Base-by-base conservation (phyloP, 192 early-diverging fungal genomes). In the Linderina pennispora region DNA sequence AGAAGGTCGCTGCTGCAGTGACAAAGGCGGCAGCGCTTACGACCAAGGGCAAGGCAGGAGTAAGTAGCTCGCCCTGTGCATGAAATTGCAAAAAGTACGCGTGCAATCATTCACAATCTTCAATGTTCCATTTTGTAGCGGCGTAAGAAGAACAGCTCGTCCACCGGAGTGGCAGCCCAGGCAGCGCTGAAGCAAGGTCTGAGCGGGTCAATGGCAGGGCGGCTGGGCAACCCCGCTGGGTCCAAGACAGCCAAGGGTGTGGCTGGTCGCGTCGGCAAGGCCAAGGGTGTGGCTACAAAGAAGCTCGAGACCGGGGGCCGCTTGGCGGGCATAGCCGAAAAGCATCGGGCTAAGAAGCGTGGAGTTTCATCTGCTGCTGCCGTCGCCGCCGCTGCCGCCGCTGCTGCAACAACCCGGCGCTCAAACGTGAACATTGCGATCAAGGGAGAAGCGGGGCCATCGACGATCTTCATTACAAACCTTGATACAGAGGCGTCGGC, bases 401-500 rank as follows among this genome's bases (percentile, higher is more conserved):
- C n/a, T n/a, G n/a, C n/a, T n/a, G n/a, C n/a, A n/a, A n/a, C n/a
- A n/a, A n/a, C n/a, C n/a, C n/a, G n/a, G n/a, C 23, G 43, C 47
- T 23, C 45, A 23, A 39, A 28, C 33, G 23, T 49, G 6, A 53
- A 51, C 18, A 58, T 75, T 15, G 51, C 54, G 17, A 67, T 62
- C 40, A 67, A 57, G 37, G 70, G 70, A 11, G 62, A 65, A 28
- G 60, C 60, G 0, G 64, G 72, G 2, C 58, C 62, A 32, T 58
- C 61, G 21, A 58, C 73, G 1, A 49, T 75, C 7, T 59, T 65
- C 26, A 54, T 75, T 23, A 62, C 62, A 9, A 75, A 75, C 45
- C 44, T 75, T 31, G 73, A 75, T 23, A 45, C 65, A 3, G 60
- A 60, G 34, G 73, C 73, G 20, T 65, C 65, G 35, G 51, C 62